phyloP scores from a whole-genome alignment of 306 rosid genomes.

The Cicer yamashitae region DNA sequence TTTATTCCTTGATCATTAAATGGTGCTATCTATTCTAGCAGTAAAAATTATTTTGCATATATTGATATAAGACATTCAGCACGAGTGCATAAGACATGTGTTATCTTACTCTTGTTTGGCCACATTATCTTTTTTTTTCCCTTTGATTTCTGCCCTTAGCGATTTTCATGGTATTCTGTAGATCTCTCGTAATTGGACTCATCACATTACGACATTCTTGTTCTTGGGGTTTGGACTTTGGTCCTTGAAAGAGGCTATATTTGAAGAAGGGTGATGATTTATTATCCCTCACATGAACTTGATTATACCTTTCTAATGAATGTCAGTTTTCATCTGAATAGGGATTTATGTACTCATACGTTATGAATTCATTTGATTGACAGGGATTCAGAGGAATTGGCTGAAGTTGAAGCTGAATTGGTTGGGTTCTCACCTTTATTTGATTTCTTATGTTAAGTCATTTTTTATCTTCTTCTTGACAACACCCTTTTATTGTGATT shows the following conservation, averaged over 20 bases:
- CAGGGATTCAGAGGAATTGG: constrained; percentile 86
- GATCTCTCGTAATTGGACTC: constrained; percentile 87
- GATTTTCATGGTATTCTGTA: constrained; percentile 49
- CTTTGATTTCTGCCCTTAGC: constrained; percentile 16
- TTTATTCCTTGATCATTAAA: constrained; percentile 10
- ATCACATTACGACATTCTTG: constrained; percentile 81
- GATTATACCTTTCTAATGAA: constrained; percentile 30
- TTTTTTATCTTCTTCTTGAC: constrained; percentile 38
- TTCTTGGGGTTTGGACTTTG: constrained; percentile 88
- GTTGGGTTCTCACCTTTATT: constrained; percentile 51
- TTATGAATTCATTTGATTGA: constrained; percentile 45
- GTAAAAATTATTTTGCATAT: neutral
- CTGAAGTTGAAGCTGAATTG: constrained; percentile 95
- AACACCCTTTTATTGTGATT: constrained; percentile 39
- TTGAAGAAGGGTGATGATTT: constrained; percentile 65
- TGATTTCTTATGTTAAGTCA: constrained; percentile 17
- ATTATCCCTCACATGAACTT: constrained; percentile 24
- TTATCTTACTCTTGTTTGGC: constrained; percentile 34
- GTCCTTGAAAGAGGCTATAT: constrained; percentile 90
- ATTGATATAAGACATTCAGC: constrained; percentile 10
- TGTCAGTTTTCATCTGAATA: constrained; percentile 4
- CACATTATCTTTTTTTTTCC: constrained; percentile 1
- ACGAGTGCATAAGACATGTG: neutral
- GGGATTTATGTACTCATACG: constrained; percentile 14
- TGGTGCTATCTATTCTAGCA: neutral